Evolutionary conservation across 495 filamentous ascomycete genomes (phyloP), one percentile per base, ranked within the genome.

Genomic region (Penicillium herquei): DNA sequence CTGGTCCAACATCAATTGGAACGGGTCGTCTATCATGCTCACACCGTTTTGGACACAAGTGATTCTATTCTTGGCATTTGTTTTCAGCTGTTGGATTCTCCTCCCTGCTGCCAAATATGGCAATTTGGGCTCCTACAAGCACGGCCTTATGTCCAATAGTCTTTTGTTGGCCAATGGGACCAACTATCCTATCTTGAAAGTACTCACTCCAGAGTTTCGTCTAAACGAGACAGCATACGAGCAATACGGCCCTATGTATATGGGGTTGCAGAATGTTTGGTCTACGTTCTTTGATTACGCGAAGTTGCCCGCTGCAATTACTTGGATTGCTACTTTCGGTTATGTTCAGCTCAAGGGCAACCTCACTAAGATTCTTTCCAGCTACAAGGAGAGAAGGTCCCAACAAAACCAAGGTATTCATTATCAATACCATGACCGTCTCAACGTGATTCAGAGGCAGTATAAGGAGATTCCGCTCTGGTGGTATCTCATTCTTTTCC

Each of bases 281-380:
- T 62, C 66, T 3, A 81, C 80, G 26, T 82, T 83, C 68, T 83
- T 83, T 58, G 79, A 82, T 63, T 82, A 81, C 51, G 76, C 78
- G 30, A 81, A 78, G 12, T 76, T 82, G 42, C 71, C 78, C n/a
- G 79, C 79, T 10, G 80, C 79, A 3, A 63, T 83, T 39, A 75
- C 74, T 8, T 84, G 80, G 79, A 82, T 84, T 59, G 68, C 65
- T 3, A 78, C 81, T 8, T 84, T 84, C 52, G 81, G 81, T 1
- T 80, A 69, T 37, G 45, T 71, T 1, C 70, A 81, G 52, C 66
- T 82, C 17, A 71, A 64, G 11, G 61, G 63, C 6, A 80, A 72
- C 30, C 61, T 75, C 17, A 58, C 49, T 11, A 79, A 76, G 40
- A 71, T 78, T 30, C 59, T 66, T 14, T 61, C 67, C 8, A 58